Percentiles rank a stretch among this genome's conserved stretches.
phyloP scores from a whole-genome alignment of 768 basidiomycete genomes.

The Gloeopeniophorella convolvens region DNA sequence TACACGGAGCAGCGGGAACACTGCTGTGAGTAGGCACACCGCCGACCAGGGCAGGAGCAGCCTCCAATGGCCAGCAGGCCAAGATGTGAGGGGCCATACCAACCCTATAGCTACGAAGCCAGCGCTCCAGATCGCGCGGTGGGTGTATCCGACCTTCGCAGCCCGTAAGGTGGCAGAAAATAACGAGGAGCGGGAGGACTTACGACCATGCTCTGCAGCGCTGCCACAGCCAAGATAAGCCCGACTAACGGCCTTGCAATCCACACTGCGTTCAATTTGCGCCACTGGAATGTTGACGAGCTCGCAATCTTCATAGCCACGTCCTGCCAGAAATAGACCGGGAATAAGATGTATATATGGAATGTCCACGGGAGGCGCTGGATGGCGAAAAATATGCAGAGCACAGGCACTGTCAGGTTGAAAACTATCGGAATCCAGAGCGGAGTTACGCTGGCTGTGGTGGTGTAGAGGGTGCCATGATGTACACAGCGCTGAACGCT shows the following conservation, averaged over 20 bases:
- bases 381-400: constrained; percentile 48
- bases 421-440: constrained; percentile 11
- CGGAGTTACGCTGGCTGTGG: background rate
- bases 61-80: constrained; percentile 32
- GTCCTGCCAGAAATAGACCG: constrained; percentile 70
- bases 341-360: constrained; percentile 70
- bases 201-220: constrained; percentile 70
- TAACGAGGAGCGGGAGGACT: constrained; percentile 25
- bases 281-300: background rate
- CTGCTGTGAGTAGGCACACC: constrained; percentile 45
- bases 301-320: constrained; percentile 26
- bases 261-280: background rate
- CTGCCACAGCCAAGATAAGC: constrained; percentile 32
- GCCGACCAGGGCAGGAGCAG: constrained; percentile 38
- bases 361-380: constrained; percentile 67
- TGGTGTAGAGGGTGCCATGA: constrained; percentile 39
- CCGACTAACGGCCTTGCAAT: constrained; percentile 23
- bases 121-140: constrained; percentile 66
- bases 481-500: constrained; percentile 53
- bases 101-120: constrained; percentile 55
- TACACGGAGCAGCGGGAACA: constrained; percentile 69
- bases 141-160: constrained; percentile 58
- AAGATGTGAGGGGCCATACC: constrained; percentile 56
- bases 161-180: background rate
- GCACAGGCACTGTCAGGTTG: constrained; percentile 31